Evolutionary conservation across 2,329 filamentous ascomycete species (phyloP), one percentile per base, ranked within the genome.

Genomic region (Dactylellina parvicollis): DNA sequence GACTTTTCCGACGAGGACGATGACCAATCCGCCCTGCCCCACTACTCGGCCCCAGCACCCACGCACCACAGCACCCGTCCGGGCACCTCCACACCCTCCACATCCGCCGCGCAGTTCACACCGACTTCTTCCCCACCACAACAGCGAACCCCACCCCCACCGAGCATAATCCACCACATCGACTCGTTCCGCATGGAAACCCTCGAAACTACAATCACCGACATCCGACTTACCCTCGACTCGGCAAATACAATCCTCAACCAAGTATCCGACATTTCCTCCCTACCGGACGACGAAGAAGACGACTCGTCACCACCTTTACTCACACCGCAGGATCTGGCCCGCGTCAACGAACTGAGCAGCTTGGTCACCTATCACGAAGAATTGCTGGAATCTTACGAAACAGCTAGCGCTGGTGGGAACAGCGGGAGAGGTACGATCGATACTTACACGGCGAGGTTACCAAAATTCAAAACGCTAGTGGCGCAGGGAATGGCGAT

Each of bases 171-270:
- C 38, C 69, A 73, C 24, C 69, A 73, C 47, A 73, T 73, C 60
- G 69, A 73, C 47, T 66, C 60, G 38, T 73, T 73, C 69, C 69
- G 60, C n/a, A 32, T 66, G 14, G 69, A 73, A 66, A 73, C 69
- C 22, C 69, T 73, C 2, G 69, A 73, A 56, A 73, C 69, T 5
- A 64, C 57, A 26, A 61, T 74, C n/a, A 65, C 70, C 5, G 70
- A 74, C 30, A 67, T 74, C 8, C 55, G 42, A 12, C 38, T 74
- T 0, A 69, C 70, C 8, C 49, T 74, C 4, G 70, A 74, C 32
- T 54, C 40, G 20, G 70, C 70, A 46, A 74, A 62, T 44, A 74
- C 70, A 9, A 67, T 74, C 16, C 28, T 74, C 28, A 65, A 44
- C 16, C 70, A 74, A 60, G 57, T 74, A 12, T 61, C 70, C 32